Evolutionary conservation across 768 basidiomycete species (phyloP).

Genomic region (Panellus pusillus): DNA sequence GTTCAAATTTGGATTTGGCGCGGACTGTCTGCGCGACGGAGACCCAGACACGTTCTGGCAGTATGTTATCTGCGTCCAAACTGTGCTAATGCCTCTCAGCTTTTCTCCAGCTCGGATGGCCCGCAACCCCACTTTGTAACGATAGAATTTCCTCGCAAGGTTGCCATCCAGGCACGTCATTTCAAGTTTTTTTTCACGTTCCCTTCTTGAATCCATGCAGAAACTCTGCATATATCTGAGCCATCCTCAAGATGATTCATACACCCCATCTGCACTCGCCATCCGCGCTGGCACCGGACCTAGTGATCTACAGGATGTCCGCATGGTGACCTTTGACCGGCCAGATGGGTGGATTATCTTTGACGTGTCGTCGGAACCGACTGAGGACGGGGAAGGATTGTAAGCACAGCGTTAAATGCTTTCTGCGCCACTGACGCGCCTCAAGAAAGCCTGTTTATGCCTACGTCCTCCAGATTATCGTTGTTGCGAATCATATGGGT

Average conservation of each 20-base stretch:
- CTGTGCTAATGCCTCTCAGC: neutral
- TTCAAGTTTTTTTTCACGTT: neutral
- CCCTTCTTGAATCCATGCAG: conserved; percentile 36
- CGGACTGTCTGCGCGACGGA: conserved; percentile 85
- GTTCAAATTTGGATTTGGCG: conserved; percentile 94
- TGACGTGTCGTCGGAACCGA: conserved; percentile 77
- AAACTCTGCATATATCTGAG: conserved; percentile 86
- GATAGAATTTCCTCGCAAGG: conserved; percentile 87
- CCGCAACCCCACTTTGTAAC: conserved; percentile 97
- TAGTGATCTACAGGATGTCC: conserved; percentile 90
- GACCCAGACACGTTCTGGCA: conserved; percentile 98
- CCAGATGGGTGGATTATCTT: conserved; percentile 95
- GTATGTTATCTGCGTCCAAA: conserved; percentile 49
- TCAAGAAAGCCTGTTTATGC: conserved; percentile 82
- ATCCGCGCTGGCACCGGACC: conserved; percentile 91
- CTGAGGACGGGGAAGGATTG: conserved; percentile 79
- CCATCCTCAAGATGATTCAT: conserved; percentile 88
- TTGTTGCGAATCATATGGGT: conserved; percentile 94
- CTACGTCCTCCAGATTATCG: conserved; percentile 87
- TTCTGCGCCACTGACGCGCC: conserved; percentile 1
- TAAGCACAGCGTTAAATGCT: conserved; percentile 37
- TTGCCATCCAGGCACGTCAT: conserved; percentile 75
- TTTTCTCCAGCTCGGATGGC: conserved; percentile 71
- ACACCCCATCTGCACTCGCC: conserved; percentile 89
- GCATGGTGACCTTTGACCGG: conserved; percentile 80